Evolutionary conservation across 192 early-diverging fungal species (phyloP).

Genomic region (Ambispora gerdemannii): DNA sequence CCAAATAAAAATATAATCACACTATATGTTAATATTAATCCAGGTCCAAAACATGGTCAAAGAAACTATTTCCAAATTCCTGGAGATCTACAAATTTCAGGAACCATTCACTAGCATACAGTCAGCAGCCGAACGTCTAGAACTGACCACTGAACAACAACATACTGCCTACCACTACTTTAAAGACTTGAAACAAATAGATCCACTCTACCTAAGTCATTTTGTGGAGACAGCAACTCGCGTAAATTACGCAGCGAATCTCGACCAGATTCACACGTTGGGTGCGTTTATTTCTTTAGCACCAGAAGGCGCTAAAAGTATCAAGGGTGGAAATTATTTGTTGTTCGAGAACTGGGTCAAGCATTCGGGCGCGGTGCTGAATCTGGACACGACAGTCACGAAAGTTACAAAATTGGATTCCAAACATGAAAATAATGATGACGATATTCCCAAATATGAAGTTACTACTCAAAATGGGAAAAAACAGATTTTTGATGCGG

Average conservation of each 20-base stretch:
- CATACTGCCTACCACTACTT: slow-evolving; percentile 40
- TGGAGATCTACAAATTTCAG: slow-evolving; percentile 37
- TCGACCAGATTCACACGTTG: slow-evolving; percentile 56
- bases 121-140: slow-evolving; percentile 32
- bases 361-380: slow-evolving; percentile 42
- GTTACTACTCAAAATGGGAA: slow-evolving; percentile 37
- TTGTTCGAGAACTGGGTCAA: slow-evolving; percentile 58
- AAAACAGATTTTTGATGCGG: slow-evolving; percentile 51
- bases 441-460: slow-evolving; percentile 27
- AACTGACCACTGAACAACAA: slow-evolving; percentile 30
- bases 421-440: slow-evolving; percentile 18
- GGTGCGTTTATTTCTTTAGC: slow-evolving; percentile 56
- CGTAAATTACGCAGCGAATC: slow-evolving; percentile 63
- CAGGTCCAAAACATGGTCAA: slow-evolving; percentile 39
- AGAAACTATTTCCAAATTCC: slow-evolving; percentile 27
- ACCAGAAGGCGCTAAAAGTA: slow-evolving; percentile 41
- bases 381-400: slow-evolving; percentile 45
- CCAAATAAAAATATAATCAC: too few relatives aligned
- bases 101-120: slow-evolving; percentile 39
- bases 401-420: slow-evolving; percentile 34
- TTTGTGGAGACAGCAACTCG: slow-evolving; percentile 57
- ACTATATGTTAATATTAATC: too few relatives aligned
- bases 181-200: slow-evolving; percentile 35
- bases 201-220: slow-evolving; percentile 43
- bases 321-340: slow-evolving; percentile 57